phyloP scores from a whole-genome alignment of 768 basidiomycete species.

The Trametes cubensis region DNA sequence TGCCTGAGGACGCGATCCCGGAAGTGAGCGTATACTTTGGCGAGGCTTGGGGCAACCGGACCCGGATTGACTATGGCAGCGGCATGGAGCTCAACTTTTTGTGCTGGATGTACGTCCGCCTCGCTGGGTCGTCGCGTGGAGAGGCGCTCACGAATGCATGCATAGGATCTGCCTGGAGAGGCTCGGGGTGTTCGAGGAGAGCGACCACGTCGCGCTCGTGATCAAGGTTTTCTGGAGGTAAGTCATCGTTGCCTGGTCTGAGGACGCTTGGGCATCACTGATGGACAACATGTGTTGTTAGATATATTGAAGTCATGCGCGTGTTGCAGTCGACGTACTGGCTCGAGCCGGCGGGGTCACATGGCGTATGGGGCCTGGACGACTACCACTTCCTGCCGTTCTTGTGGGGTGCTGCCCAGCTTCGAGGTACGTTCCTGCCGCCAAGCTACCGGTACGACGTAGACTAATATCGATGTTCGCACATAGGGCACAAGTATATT shows the following conservation, averaged over 20 bases:
- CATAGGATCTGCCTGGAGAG: constrained; percentile 78
- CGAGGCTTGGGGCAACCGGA: constrained; percentile 89
- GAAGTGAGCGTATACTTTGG: constrained; percentile 83
- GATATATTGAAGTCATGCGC: constrained; percentile 82
- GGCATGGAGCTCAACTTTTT: constrained; percentile 99
- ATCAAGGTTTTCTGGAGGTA: constrained; percentile 89
- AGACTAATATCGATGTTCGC: background rate
- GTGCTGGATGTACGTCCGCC: constrained; percentile 83
- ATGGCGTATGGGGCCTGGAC: constrained; percentile 97
- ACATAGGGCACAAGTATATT: constrained; percentile 82
- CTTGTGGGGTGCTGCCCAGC: constrained; percentile 81
- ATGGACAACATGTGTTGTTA: constrained; percentile 20
- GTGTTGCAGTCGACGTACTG: constrained; percentile 91
- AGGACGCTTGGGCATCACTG: background rate
- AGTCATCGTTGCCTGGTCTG: constrained; percentile 14
- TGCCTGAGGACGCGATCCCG: constrained; percentile 57
- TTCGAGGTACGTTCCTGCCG: constrained; percentile 48
- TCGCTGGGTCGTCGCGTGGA: background rate
- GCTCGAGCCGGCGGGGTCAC: constrained; percentile 98
- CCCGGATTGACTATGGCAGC: constrained; percentile 97
- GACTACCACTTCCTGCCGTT: constrained; percentile 97
- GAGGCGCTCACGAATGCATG: background rate
- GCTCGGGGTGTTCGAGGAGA: constrained; percentile 61
- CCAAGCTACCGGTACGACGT: background rate
- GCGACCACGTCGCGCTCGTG: constrained; percentile 77